Percentiles rank a stretch among this genome's conserved stretches.
Conservation (phyloP, 768 basidiomycete species). For the Tubosaeta sp. region DNA sequence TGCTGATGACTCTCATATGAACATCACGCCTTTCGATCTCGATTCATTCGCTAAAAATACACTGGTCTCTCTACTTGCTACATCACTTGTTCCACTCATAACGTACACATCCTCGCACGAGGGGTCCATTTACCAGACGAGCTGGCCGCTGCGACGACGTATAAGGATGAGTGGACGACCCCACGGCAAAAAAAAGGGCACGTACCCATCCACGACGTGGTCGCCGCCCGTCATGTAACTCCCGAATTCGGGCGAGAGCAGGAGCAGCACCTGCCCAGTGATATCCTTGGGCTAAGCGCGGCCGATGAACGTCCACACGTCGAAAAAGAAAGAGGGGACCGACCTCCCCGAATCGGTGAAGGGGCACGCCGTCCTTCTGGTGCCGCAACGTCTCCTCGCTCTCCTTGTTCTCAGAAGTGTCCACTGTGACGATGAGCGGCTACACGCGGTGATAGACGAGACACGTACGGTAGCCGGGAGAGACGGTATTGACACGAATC, state of each 20-base stretch:
- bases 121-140: slow-evolving; percentile 23
- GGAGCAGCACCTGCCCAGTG: slow-evolving; percentile 47
- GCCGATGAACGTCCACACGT: not conserved
- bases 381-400: slow-evolving; percentile 44
- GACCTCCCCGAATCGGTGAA: slow-evolving; percentile 56
- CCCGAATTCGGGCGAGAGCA: slow-evolving; percentile 44
- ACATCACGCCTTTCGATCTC: not conserved
- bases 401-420: slow-evolving; percentile 51
- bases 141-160: slow-evolving; percentile 18
- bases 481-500: slow-evolving; percentile 61
- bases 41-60: slow-evolving; percentile 10
- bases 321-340: not conserved
- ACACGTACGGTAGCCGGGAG: slow-evolving; percentile 50
- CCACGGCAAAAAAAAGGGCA: not conserved
- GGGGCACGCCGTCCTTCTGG: slow-evolving; percentile 48
- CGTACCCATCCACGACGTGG: slow-evolving; percentile 54
- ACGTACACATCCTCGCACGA: not conserved
- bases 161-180: not conserved
- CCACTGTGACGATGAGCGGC: slow-evolving; percentile 32
- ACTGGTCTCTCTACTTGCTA: not conserved
- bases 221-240: slow-evolving; percentile 59
- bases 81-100: not conserved
- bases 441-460: too few relatives aligned
- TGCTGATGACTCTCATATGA: too few relatives aligned
- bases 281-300: slow-evolving; percentile 51